These are phyloP conservation scores for Phytophthora fragariaefolia DNA, from an alignment of 352 stramenopile genomes.

Conservation along the genomic window DNA sequence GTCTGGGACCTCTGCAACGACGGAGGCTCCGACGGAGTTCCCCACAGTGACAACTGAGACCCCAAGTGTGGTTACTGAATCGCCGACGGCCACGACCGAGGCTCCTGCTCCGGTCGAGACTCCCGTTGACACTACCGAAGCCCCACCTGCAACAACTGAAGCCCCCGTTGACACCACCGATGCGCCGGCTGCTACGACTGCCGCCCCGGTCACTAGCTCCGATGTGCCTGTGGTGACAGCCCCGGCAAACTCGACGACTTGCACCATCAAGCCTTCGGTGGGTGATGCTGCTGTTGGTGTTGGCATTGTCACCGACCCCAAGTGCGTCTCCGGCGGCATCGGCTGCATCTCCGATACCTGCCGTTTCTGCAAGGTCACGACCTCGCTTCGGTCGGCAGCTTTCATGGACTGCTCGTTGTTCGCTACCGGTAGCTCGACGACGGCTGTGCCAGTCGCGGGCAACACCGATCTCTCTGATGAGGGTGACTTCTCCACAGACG, in stretches of 20 bases:
- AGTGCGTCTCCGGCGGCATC: slow-evolving; percentile 37
- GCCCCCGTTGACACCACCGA: slow-evolving; percentile 13
- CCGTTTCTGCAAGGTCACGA: slow-evolving; percentile 49
- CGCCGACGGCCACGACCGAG: slow-evolving; percentile 4
- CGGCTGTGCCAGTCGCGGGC: slow-evolving; percentile 7
- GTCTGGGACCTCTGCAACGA: not conserved
- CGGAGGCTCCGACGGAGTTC: slow-evolving; percentile 1
- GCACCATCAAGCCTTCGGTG: slow-evolving; percentile 25
- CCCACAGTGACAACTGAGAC: not conserved
- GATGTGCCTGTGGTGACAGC: not conserved
- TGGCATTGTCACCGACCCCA: slow-evolving; percentile 34
- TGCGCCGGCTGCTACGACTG: slow-evolving; percentile 6
- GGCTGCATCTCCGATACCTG: slow-evolving; percentile 48
- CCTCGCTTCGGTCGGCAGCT: slow-evolving; percentile 32
- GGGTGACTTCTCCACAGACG: slow-evolving; percentile 11
- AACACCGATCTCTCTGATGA: slow-evolving; percentile 11
- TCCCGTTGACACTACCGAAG: slow-evolving; percentile 1
- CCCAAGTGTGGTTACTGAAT: slow-evolving; percentile 11
- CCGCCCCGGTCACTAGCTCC: not conserved
- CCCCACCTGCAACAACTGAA: slow-evolving; percentile 3
- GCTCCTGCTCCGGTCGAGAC: not conserved
- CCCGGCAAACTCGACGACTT: slow-evolving; percentile 9
- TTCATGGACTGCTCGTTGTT: slow-evolving; percentile 31
- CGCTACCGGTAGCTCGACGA: not conserved
- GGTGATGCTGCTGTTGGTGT: slow-evolving; percentile 43